Conservation (phyloP, 371 early-diverging fungal genomes). For the Mortierella sp. region DNA sequence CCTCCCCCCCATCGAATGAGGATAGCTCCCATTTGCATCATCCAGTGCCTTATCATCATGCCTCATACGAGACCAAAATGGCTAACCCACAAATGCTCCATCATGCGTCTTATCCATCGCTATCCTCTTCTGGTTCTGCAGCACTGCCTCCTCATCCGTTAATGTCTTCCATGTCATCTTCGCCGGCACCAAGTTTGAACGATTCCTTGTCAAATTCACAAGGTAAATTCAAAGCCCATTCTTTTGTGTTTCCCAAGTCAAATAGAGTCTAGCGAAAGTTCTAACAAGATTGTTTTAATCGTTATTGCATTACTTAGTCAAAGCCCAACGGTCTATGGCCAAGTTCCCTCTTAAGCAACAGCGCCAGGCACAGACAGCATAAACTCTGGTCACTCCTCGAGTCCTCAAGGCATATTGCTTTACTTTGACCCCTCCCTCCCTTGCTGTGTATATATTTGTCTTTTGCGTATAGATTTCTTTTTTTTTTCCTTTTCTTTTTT, state of each 20-base stretch:
- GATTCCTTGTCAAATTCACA: slow-evolving; percentile 25
- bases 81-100: slow-evolving; percentile 24
- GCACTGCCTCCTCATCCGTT: slow-evolving; percentile 49
- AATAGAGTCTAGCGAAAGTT: no score
- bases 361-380: slow-evolving; percentile 34
- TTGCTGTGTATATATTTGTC: not conserved
- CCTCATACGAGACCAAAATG: slow-evolving; percentile 27
- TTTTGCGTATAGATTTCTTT: not conserved
- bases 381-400: not conserved
- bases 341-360: slow-evolving; percentile 29
- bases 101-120: slow-evolving; percentile 1
- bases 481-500: not conserved
- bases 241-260: not conserved
- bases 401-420: not conserved
- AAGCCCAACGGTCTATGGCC: slow-evolving; percentile 25
- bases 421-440: not conserved
- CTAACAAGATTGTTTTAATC: no score
- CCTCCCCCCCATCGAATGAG: slow-evolving; percentile 29
- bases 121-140: slow-evolving; percentile 17
- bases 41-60: slow-evolving; percentile 33
- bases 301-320: slow-evolving; percentile 5
- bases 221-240: slow-evolving; percentile 6
- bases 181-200: slow-evolving; percentile 23
- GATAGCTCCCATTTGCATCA: slow-evolving; percentile 38
- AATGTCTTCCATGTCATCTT: slow-evolving; percentile 40